These are phyloP conservation scores for Aegilops tauschii DNA, from an alignment of 176 grass and related monocot genomes.

Conservation along the genomic window DNA sequence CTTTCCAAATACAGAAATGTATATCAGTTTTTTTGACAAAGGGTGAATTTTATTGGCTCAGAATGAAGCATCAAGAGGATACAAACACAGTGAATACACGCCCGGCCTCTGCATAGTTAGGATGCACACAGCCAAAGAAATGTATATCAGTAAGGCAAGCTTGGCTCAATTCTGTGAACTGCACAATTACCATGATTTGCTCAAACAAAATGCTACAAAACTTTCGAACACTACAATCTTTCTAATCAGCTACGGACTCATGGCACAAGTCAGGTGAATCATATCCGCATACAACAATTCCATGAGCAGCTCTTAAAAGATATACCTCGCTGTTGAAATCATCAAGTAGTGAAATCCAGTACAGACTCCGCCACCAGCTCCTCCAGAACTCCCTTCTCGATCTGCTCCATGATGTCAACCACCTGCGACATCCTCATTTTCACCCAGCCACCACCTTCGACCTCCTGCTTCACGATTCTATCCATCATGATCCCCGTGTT, in stretches of 20 bases:
- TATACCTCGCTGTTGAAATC: slow-evolving; percentile 11
- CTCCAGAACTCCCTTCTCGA: slow-evolving; percentile 51
- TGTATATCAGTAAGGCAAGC: background rate
- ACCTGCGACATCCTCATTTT: slow-evolving; percentile 50
- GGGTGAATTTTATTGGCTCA: no score
- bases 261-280: background rate
- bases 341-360: slow-evolving; percentile 40
- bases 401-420: slow-evolving; percentile 56
- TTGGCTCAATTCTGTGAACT: background rate
- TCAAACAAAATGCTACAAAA: background rate
- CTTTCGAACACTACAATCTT: background rate
- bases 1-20: background rate
- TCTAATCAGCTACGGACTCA: background rate
- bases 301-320: background rate
- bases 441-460: slow-evolving; percentile 55
- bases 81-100: no score
- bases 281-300: background rate
- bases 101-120: no score
- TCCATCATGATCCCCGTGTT: slow-evolving; percentile 38
- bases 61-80: no score
- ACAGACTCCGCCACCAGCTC: slow-evolving; percentile 69
- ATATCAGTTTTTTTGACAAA: no score
- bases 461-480: slow-evolving; percentile 59
- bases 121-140: background rate
- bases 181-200: background rate